Percentiles rank a stretch among this genome's conserved stretches.
phyloP scores from a whole-genome alignment of 2,329 filamentous ascomycete species.

The Volutella citrinella region DNA sequence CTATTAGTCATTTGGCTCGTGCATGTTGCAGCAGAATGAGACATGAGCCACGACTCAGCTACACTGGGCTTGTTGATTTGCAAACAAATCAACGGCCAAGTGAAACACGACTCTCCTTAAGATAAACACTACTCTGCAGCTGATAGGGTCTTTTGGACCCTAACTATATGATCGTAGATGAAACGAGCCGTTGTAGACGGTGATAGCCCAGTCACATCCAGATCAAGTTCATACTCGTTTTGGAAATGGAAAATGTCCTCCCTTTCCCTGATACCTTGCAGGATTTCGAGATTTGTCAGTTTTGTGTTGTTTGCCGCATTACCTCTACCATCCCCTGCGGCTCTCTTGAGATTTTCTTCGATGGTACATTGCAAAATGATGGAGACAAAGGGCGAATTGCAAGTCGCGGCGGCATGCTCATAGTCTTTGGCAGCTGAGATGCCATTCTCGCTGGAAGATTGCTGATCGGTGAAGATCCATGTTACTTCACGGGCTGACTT shows the following conservation, averaged over 20 bases:
- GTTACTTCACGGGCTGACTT: background rate
- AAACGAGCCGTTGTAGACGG: no score
- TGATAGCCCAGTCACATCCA: constrained; percentile 6
- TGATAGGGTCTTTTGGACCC: no score
- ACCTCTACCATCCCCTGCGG: background rate
- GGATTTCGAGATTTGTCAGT: background rate
- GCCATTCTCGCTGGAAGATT: background rate
- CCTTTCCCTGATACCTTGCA: background rate
- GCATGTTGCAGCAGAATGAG: no score
- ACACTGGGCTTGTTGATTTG: no score
- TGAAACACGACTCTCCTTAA: no score
- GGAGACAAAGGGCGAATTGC: background rate
- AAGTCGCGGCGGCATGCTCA: background rate
- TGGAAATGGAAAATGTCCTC: constrained; percentile 6
- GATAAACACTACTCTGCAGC: no score
- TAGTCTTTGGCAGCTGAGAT: constrained; percentile 2
- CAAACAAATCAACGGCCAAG: no score
- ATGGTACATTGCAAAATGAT: background rate
- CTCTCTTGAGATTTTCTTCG: constrained; percentile 2
- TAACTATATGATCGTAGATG: no score
- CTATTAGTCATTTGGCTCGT: no score
- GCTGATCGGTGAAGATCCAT: constrained; percentile 2
- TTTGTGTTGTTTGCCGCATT: constrained; percentile 1
- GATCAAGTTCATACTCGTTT: background rate
- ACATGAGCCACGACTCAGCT: no score